Conservation (phyloP, 805 yeast species). For the Saturnispora kantuleensis region DNA sequence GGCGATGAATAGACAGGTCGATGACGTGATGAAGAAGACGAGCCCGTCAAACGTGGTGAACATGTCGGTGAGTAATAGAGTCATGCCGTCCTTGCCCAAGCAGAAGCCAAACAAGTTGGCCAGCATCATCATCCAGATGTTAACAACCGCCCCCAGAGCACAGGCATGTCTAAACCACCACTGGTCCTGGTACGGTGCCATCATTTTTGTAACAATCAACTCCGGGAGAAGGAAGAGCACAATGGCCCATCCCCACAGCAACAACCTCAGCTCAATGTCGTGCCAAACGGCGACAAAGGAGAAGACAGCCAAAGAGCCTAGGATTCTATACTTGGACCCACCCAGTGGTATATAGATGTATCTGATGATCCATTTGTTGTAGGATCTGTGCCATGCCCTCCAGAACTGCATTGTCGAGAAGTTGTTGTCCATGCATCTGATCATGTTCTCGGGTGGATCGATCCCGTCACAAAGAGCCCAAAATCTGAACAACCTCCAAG, state of each 20-base stretch:
- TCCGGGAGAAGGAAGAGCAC: conserved; percentile 87
- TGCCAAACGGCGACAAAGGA: conserved; percentile 98
- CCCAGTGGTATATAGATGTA: conserved; percentile 91
- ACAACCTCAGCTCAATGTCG: conserved; percentile 77
- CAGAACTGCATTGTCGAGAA: conserved; percentile 91
- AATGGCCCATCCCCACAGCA: conserved; percentile 94
- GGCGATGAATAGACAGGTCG: conserved; percentile 65
- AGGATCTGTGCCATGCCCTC: conserved; percentile 98
- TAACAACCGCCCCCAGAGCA: conserved; percentile 78
- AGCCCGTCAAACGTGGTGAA: conserved; percentile 64
- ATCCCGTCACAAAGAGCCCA: conserved; percentile 91
- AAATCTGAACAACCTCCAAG: conserved; percentile 91
- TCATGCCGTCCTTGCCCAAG: conserved; percentile 79
- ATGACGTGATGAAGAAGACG: conserved; percentile 49
- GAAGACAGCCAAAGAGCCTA: conserved; percentile 77
- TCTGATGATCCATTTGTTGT: conserved; percentile 79
- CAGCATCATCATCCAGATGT: conserved; percentile 97
- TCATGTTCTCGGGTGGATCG: conserved; percentile 97
- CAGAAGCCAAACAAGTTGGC: conserved; percentile 95
- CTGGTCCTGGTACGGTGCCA: conserved; percentile 24
- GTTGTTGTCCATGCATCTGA: conserved; percentile 90
- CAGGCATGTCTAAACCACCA: conserved; percentile 77
- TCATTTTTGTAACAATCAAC: conserved; percentile 44
- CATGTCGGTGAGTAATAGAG: conserved; percentile 55
- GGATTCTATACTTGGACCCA: conserved; percentile 59